phyloP scores from a whole-genome alignment of 495 filamentous ascomycete genomes.

The Immersiella caudata region DNA sequence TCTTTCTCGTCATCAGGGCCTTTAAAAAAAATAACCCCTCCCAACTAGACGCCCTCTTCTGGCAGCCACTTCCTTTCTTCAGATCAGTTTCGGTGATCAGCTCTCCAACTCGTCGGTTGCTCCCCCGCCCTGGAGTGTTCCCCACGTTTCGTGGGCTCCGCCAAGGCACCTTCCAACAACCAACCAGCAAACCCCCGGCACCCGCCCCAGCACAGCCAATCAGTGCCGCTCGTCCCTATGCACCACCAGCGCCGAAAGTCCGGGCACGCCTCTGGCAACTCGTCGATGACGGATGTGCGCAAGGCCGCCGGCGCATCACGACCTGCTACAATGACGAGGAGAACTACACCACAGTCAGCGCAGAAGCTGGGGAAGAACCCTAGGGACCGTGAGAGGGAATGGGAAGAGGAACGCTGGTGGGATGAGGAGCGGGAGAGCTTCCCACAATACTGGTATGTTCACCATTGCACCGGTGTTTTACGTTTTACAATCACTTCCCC shows the following conservation, averaged over 20 bases:
- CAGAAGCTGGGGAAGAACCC: conserved; percentile 49
- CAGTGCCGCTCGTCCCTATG: conserved; percentile 39
- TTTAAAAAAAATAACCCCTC: conserved; percentile 22
- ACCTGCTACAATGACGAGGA: conserved; percentile 43
- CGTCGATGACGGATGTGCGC: conserved; percentile 53
- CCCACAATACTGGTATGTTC: conserved; percentile 54
- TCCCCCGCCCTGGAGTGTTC: conserved; percentile 18
- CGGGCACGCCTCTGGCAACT: conserved; percentile 51
- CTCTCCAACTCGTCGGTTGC: not conserved
- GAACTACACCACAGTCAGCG: conserved; percentile 40
- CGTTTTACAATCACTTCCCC: conserved; percentile 28
- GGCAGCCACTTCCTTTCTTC: not conserved
- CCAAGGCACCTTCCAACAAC: conserved; percentile 14
- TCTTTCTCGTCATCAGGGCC: conserved; percentile 12
- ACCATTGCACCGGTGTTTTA: conserved; percentile 19
- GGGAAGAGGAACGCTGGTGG: conserved; percentile 50
- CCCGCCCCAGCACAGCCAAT: conserved; percentile 29
- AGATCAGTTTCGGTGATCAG: conserved; percentile 3
- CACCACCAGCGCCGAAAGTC: conserved; percentile 55
- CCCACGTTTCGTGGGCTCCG: conserved; percentile 14
- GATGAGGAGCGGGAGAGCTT: conserved; percentile 55
- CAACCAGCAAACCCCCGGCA: conserved; percentile 25
- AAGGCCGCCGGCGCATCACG: conserved; percentile 44
- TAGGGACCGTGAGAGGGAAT: conserved; percentile 48
- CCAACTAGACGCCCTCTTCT: not conserved